Conservation (phyloP, 148 eudicot genomes). For the Bassia scoparia region DNA sequence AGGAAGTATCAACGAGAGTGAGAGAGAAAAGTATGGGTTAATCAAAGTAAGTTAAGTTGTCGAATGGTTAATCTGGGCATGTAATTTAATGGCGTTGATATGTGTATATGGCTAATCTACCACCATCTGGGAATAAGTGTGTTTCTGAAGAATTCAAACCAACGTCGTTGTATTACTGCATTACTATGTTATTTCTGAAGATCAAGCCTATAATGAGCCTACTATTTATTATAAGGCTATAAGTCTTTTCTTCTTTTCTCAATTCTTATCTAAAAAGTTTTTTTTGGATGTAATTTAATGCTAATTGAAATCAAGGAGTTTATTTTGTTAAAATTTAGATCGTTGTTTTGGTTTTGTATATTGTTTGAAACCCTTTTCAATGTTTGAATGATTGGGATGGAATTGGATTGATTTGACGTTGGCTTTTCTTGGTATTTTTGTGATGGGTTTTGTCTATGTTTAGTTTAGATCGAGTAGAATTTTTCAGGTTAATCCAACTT, state of each 20-base stretch:
- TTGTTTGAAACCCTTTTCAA: too few species aligned
- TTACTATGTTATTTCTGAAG: slow-evolving; percentile 47
- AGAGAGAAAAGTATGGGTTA: neutral
- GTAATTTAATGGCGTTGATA: slow-evolving; percentile 14
- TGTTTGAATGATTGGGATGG: too few species aligned
- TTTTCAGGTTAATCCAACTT: too few species aligned
- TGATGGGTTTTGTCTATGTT: too few species aligned
- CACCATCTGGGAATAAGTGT: slow-evolving; percentile 49
- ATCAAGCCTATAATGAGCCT: slow-evolving; percentile 29
- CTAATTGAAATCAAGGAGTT: too few species aligned
- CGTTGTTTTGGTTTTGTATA: too few species aligned
- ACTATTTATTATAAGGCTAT: slow-evolving; percentile 50
- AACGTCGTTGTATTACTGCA: slow-evolving; percentile 65
- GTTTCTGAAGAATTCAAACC: slow-evolving; percentile 69
- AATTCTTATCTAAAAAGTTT: neutral
- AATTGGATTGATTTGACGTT: too few species aligned
- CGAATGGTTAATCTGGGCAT: slow-evolving; percentile 20
- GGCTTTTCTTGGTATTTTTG: too few species aligned
- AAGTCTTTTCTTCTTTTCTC: neutral
- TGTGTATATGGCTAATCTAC: slow-evolving; percentile 51
- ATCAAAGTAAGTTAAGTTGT: slow-evolving; percentile 14
- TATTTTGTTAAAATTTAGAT: too few species aligned
- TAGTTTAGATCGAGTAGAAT: too few species aligned
- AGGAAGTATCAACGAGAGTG: too few species aligned
- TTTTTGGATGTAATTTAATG: neutral